Percentiles rank a stretch among this genome's conserved stretches.
These are phyloP conservation scores for Alternaria hordeiaustralica DNA, from an alignment of 2,329 filamentous ascomycete genomes.

Conservation along the genomic window DNA sequence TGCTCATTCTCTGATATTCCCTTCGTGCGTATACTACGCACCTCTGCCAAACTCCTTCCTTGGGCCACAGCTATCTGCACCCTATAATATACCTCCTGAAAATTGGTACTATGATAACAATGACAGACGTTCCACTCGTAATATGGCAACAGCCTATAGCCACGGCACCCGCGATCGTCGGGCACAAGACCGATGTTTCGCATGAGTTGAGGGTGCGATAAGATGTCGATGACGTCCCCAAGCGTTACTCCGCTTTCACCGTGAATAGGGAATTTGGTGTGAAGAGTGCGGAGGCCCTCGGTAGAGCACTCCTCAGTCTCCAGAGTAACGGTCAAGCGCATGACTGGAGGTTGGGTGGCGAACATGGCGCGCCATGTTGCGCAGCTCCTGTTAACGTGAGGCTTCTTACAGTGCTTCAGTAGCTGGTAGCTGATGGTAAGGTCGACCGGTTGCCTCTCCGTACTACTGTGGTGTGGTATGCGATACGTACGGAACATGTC, in stretches of 20 bases:
- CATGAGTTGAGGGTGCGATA: neutral
- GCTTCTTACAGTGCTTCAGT: neutral
- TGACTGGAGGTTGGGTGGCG: neutral
- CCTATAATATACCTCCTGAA: neutral
- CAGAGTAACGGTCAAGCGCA: neutral
- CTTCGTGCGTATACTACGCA: neutral
- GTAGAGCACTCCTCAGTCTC: neutral
- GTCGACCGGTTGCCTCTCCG: rapidly evolving
- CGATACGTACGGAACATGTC: neutral
- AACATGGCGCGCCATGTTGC: neutral
- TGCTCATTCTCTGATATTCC: neutral
- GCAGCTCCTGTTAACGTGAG: neutral
- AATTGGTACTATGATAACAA: neutral
- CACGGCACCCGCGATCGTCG: neutral
- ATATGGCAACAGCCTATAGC: neutral
- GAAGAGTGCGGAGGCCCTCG: neutral
- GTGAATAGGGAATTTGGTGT: neutral
- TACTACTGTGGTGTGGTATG: rapidly evolving
- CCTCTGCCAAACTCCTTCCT: neutral
- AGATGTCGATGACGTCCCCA: neutral
- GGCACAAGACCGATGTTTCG: neutral
- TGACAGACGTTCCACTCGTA: neutral
- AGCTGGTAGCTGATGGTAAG: neutral
- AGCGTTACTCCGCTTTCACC: neutral
- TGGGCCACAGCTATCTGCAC: neutral